phyloP scores from a whole-genome alignment of 75 land plant species.

The Pinus albicaulis region DNA sequence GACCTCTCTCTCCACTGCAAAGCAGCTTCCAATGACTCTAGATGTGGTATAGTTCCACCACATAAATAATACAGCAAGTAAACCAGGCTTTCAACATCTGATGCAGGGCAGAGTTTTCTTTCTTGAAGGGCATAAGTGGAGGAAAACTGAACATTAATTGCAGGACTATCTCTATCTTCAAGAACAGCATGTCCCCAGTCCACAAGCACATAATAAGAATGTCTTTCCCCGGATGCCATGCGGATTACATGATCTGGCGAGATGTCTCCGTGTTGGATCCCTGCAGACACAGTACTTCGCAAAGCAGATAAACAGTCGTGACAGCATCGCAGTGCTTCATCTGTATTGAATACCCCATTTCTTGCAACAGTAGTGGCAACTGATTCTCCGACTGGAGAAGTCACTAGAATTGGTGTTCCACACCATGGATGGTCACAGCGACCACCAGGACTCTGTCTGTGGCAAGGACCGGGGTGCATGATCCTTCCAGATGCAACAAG shows the following conservation, averaged over 20 bases:
- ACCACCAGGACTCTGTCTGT: constrained; percentile 48
- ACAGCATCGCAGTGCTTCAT: constrained; percentile 81
- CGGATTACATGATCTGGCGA: constrained; percentile 76
- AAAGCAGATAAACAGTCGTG: constrained; percentile 83
- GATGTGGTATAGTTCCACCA: constrained; percentile 37
- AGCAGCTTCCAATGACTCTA: constrained; percentile 41
- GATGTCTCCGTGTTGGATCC: constrained; percentile 86
- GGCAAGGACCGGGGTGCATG: constrained; percentile 64
- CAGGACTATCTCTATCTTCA: constrained; percentile 90
- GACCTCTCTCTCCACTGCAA: constrained; percentile 47
- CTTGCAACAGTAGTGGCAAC: constrained; percentile 39
- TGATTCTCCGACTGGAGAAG: constrained; percentile 70
- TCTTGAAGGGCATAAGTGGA: constrained; percentile 61
- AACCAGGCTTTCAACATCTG: constrained; percentile 49
- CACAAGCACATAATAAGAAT: constrained; percentile 35
- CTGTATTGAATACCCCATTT: constrained; percentile 49
- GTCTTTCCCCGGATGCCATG: constrained; percentile 50
- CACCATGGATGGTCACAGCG: constrained; percentile 88
- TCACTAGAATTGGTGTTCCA: constrained; percentile 78
- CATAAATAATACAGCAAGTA: constrained; percentile 38
- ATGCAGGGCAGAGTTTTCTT: constrained; percentile 54
- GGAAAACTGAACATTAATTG: constrained; percentile 71
- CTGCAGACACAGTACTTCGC: constrained; percentile 51
- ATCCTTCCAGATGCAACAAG: constrained; percentile 69
- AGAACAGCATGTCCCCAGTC: constrained; percentile 93